These are phyloP conservation scores for Exophiala viscosa DNA, from an alignment of 2,329 filamentous ascomycete species.

Conservation along the genomic window DNA sequence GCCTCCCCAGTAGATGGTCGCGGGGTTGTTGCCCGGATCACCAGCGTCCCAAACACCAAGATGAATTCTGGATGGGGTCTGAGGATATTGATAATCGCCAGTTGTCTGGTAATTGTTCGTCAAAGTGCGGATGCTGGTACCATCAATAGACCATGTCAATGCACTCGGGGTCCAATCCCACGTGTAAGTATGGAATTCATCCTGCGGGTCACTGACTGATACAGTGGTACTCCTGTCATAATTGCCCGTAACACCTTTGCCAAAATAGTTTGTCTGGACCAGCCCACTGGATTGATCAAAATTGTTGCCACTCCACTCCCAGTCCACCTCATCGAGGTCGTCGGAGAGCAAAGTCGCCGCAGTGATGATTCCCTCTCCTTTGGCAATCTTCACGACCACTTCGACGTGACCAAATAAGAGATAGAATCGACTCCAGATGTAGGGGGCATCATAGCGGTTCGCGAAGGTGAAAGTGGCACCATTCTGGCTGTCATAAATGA, in stretches of 20 bases:
- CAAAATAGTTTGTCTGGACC: conserved; percentile 97
- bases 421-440: conserved; percentile 46
- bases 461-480: conserved; percentile 51
- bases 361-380: conserved; percentile 79
- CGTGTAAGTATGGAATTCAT: conserved; percentile 82
- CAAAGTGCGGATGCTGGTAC: conserved; percentile 67
- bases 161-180: conserved; percentile 85
- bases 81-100: conserved; percentile 75
- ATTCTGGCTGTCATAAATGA: conserved; percentile 63
- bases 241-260: conserved; percentile 73
- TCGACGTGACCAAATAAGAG: conserved; percentile 53
- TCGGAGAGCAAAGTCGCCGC: conserved; percentile 94
- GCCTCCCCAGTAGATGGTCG: conserved; percentile 82
- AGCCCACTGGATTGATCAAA: conserved; percentile 56
- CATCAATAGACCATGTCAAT: conserved; percentile 84
- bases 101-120: conserved; percentile 56
- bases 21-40: conserved; percentile 68
- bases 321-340: conserved; percentile 97
- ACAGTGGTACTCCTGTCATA: conserved; percentile 86
- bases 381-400: conserved; percentile 46
- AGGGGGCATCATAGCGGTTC: conserved; percentile 48
- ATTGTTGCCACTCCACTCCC: conserved; percentile 84
- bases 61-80: conserved; percentile 86
- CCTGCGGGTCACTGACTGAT: conserved; percentile 65
- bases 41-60: conserved; percentile 96